phyloP scores from a whole-genome alignment of 345 rosid species.

The Lepidium africanum region DNA sequence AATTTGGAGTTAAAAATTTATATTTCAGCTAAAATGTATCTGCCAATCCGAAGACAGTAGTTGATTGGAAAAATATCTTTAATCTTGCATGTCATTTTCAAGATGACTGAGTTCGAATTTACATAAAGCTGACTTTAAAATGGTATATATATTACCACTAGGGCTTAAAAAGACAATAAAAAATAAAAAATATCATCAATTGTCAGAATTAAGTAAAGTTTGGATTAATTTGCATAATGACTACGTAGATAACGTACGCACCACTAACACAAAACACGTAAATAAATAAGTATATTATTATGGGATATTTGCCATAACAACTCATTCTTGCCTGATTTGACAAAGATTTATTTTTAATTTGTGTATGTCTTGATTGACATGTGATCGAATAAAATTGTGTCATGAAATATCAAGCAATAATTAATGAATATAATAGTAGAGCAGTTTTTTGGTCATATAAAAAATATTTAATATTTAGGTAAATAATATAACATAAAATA shows the following conservation, averaged over 20 bases:
- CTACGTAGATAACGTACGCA: background rate
- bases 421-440: no score
- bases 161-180: background rate
- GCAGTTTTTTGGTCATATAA: no score
- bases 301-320: no score
- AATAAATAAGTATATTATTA: background rate
- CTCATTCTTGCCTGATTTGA: background rate
- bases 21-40: background rate
- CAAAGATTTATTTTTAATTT: background rate
- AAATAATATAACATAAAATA: no score
- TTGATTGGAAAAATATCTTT: background rate
- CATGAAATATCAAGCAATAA: no score
- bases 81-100: constrained; percentile 12
- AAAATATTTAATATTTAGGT: no score
- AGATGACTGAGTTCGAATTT: constrained; percentile 1
- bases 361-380: background rate
- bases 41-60: background rate
- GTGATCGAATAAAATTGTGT: background rate
- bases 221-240: background rate
- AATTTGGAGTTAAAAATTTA: background rate
- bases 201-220: background rate
- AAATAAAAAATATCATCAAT: background rate
- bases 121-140: constrained; percentile 6
- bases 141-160: constrained; percentile 7
- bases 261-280: background rate